Evolutionary conservation across 768 basidiomycete genomes (phyloP).

Genomic region (Mycena indigotica): DNA sequence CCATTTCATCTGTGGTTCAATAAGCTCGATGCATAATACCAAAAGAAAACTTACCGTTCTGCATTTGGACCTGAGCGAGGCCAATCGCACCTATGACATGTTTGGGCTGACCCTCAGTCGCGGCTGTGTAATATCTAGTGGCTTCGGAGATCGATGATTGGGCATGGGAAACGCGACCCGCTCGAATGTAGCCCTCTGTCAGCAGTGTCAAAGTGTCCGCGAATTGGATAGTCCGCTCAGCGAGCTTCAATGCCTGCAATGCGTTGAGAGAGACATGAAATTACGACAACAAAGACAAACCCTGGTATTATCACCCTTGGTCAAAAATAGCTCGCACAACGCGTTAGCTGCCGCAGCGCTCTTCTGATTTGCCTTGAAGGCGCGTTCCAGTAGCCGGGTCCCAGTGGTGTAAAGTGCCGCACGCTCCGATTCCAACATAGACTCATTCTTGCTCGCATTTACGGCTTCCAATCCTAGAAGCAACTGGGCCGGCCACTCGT

Average conservation of each 20-base stretch:
- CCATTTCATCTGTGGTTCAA: constrained; percentile 63
- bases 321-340: constrained; percentile 75
- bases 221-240: constrained; percentile 92
- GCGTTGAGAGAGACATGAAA: constrained; percentile 1
- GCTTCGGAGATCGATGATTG: constrained; percentile 68
- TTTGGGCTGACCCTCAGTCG: constrained; percentile 70
- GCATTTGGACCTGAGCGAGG: constrained; percentile 84
- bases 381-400: constrained; percentile 70
- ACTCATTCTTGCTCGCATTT: constrained; percentile 79
- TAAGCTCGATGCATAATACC: too few species aligned
- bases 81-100: constrained; percentile 82
- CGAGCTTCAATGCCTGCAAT: constrained; percentile 81
- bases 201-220: constrained; percentile 85
- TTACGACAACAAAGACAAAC: constrained; percentile 39
- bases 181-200: constrained; percentile 83
- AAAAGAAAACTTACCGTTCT: constrained; percentile 57
- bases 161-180: constrained; percentile 79
- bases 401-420: constrained; percentile 61
- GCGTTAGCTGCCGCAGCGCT: constrained; percentile 85
- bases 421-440: constrained; percentile 64
- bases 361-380: constrained; percentile 79
- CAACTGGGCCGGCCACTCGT: constrained; percentile 76
- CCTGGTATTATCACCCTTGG: constrained; percentile 64
- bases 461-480: constrained; percentile 85
- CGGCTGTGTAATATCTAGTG: constrained; percentile 66